Evolutionary conservation across 148 eudicot species (phyloP), one percentile per base, ranked within the genome.

Genomic region (Vaccinium darrowii): DNA sequence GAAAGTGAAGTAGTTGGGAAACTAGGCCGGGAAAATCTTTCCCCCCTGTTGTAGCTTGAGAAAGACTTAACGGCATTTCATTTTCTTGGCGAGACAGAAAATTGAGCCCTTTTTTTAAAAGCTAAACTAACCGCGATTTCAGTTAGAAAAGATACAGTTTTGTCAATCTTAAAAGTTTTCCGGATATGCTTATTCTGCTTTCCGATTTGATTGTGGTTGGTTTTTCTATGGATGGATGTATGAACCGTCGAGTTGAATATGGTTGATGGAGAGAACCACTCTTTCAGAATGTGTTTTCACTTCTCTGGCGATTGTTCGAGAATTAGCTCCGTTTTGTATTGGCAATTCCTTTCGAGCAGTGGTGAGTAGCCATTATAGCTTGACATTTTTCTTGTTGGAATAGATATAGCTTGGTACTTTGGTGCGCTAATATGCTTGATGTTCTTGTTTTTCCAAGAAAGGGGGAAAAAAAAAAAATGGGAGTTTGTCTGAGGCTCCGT

Each of bases 31-130:
- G 87, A 65, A 82, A 83, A 87, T 80, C 75, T 80, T 85, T 84
- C 88, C 78, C 77, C 80, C 58, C 73, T 91, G 89, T 89, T 87
- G 88, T 91, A 91, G 87, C 89, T 53, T 63, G 87, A 78, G 83
- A 50, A 27, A 69, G 36, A 75, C 76, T 57, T 27, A 43, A 43
- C 21, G 43, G n/a, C 71, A 36, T 52, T 76, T 43, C 57, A 82
- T 65, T 65, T 86, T 77, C 76, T 65, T 84, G 60, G 80, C 58
- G 62, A 56, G 49, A 21, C 63, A 52, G 56, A 53, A 21, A 51
- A 30, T 50, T 49, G 74, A 80, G 75, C 75, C 57, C 63, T 80
- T 81, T 16, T 49, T 15, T 5, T 36, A 36, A 74, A 43, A 85
- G 79, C 71, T 51, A 72, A 58, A 58, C 75, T 85, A 52, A 81